Conservation (phyloP, 306 rosid species). For the Canavalia ensiformis region DNA sequence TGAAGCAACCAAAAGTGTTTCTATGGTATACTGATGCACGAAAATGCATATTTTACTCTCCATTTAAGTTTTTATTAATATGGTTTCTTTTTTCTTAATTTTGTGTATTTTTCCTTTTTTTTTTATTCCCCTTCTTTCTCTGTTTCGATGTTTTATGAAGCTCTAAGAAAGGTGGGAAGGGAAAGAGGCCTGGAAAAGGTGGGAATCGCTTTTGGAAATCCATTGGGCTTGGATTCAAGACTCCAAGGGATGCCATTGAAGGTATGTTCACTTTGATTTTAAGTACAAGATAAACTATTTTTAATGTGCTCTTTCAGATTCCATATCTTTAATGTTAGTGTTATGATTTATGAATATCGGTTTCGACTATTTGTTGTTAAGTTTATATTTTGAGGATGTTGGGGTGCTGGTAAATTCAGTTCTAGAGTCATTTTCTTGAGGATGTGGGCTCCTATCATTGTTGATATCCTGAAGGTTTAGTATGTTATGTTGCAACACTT, state of each 20-base stretch:
- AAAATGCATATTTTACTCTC: not conserved
- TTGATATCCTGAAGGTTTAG: not conserved
- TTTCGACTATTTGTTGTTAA: not conserved
- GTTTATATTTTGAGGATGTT: not conserved
- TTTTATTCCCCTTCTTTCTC: too few species aligned
- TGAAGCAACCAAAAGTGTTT: slow-evolving; percentile 76
- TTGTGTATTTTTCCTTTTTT: not conserved
- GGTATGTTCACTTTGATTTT: slow-evolving; percentile 38
- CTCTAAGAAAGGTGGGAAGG: slow-evolving; percentile 72
- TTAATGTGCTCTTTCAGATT: not conserved
- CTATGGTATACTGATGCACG: slow-evolving; percentile 48
- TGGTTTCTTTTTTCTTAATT: not conserved
- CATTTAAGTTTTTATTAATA: not conserved
- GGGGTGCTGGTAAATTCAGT: not conserved
- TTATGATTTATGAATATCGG: not conserved
- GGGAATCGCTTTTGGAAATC: slow-evolving; percentile 71
- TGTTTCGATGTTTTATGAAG: slow-evolving; percentile 32
- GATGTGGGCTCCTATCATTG: not conserved
- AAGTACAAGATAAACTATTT: not conserved
- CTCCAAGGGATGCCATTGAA: slow-evolving; percentile 71
- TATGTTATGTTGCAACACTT: not conserved
- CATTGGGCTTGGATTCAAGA: slow-evolving; percentile 74
- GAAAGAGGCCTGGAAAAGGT: slow-evolving; percentile 76
- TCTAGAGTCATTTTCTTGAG: not conserved
- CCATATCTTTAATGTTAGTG: not conserved